Conservation (phyloP, 2,329 filamentous ascomycete species). For the Diaporthe citri region DNA sequence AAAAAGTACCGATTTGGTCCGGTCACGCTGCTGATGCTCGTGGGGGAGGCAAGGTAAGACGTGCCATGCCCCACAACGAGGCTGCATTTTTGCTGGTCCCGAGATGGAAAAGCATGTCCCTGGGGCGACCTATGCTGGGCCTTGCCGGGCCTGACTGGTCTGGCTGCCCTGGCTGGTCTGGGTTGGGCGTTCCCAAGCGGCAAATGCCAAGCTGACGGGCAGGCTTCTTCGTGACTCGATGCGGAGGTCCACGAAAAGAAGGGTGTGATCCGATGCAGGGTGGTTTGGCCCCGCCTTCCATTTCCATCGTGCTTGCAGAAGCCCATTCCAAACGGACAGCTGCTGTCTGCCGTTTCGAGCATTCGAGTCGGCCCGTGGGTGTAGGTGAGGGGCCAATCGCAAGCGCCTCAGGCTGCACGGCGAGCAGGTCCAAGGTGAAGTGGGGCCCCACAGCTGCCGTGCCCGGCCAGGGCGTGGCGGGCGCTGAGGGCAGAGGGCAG, state of each 20-base stretch:
- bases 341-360: slow-evolving; percentile 9
- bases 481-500: not conserved
- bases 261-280: slow-evolving; percentile 26
- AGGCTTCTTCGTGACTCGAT: not conserved
- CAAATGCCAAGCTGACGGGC: slow-evolving; percentile 14
- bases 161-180: not conserved
- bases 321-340: not conserved
- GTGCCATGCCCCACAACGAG: not conserved
- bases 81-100: slow-evolving; percentile 20
- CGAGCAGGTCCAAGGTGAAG: not conserved
- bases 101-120: slow-evolving; percentile 28
- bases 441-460: not conserved
- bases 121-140: not conserved
- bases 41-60: slow-evolving; percentile 25
- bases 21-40: slow-evolving; percentile 24
- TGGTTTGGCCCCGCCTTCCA: slow-evolving; percentile 18
- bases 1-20: slow-evolving; percentile 35
- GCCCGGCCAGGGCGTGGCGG: not conserved
- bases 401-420: not conserved
- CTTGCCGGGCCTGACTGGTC: not conserved
- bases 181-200: slow-evolving; percentile 5
- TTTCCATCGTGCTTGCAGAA: slow-evolving; percentile 14
- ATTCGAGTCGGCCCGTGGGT: not conserved
- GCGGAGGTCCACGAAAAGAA: slow-evolving; percentile 11
- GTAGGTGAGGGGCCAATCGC: slow-evolving; percentile 21